These are phyloP conservation scores for Trypanosoma theileri DNA, from an alignment of 208 protist species.

Conservation along the genomic window DNA sequence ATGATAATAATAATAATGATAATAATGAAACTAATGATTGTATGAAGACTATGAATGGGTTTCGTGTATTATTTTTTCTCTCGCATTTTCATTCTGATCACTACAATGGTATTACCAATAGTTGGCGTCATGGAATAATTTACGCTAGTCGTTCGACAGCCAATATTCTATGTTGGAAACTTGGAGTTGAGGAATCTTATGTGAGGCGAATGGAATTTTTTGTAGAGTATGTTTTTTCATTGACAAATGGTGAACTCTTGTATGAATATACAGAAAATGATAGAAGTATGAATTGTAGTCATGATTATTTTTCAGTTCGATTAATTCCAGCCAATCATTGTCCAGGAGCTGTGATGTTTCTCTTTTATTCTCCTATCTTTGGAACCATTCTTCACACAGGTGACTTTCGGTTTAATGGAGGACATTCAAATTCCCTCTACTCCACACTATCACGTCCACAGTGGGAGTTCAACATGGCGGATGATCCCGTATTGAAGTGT, in stretches of 20 bases:
- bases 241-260: slow-evolving; percentile 31
- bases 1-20: background rate
- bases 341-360: slow-evolving; percentile 88
- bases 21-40: background rate
- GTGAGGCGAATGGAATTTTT: slow-evolving; percentile 53
- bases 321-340: slow-evolving; percentile 91
- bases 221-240: slow-evolving; percentile 53
- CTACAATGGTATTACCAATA: slow-evolving; percentile 69
- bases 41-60: background rate
- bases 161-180: slow-evolving; percentile 40
- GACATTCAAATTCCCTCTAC: background rate
- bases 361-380: slow-evolving; percentile 65
- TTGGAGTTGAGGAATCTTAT: slow-evolving; percentile 42
- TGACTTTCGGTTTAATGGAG: slow-evolving; percentile 89
- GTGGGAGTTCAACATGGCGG: slow-evolving; percentile 60
- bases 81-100: slow-evolving; percentile 93
- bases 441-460: slow-evolving; percentile 13
- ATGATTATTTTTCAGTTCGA: slow-evolving; percentile 37
- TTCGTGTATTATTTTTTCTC: slow-evolving; percentile 70
- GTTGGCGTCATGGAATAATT: slow-evolving; percentile 57
- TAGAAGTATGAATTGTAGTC: slow-evolving; percentile 22
- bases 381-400: slow-evolving; percentile 88
- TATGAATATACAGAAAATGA: slow-evolving; percentile 7
- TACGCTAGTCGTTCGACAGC: slow-evolving; percentile 70
- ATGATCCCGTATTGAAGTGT: slow-evolving; percentile 43